phyloP scores from a whole-genome alignment of 306 rosid species.

The Casuarina cunninghamiana region DNA sequence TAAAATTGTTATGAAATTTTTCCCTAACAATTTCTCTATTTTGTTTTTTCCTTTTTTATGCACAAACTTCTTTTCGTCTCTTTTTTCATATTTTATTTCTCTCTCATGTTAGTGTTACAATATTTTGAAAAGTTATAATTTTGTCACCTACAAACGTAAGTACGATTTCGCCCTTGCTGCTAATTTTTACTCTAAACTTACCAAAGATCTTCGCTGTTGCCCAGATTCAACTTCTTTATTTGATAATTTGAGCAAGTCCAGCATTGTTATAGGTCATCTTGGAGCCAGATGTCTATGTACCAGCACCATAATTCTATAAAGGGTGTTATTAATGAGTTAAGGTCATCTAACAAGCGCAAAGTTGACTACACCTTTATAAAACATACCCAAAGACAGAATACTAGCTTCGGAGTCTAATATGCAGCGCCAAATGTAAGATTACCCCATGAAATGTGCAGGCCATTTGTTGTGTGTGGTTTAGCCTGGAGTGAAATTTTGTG shows the following conservation, averaged over 20 bases:
- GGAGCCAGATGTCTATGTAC: neutral
- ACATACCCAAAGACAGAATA: neutral
- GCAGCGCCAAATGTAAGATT: neutral
- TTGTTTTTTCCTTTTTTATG: too few relatives aligned
- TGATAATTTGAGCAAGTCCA: neutral
- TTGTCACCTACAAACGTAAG: too few relatives aligned
- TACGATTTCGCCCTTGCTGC: too few relatives aligned
- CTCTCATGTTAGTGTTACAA: too few relatives aligned
- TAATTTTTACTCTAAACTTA: too few relatives aligned
- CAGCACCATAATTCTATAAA: neutral
- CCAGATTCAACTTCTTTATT: too few relatives aligned
- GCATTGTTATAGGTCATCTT: neutral
- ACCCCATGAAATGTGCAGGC: neutral
- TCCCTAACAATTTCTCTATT: too few relatives aligned
- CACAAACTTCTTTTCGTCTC: too few relatives aligned
- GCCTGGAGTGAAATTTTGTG: neutral
- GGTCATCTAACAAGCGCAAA: neutral
- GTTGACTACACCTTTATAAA: neutral
- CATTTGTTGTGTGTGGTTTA: neutral
- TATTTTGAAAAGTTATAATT: too few relatives aligned
- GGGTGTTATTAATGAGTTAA: neutral
- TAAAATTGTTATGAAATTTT: too few relatives aligned
- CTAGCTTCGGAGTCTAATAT: neutral
- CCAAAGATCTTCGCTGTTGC: too few relatives aligned
- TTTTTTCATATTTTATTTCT: too few relatives aligned